phyloP scores from a whole-genome alignment of 768 basidiomycete species.

The Podaxis sp. region DNA sequence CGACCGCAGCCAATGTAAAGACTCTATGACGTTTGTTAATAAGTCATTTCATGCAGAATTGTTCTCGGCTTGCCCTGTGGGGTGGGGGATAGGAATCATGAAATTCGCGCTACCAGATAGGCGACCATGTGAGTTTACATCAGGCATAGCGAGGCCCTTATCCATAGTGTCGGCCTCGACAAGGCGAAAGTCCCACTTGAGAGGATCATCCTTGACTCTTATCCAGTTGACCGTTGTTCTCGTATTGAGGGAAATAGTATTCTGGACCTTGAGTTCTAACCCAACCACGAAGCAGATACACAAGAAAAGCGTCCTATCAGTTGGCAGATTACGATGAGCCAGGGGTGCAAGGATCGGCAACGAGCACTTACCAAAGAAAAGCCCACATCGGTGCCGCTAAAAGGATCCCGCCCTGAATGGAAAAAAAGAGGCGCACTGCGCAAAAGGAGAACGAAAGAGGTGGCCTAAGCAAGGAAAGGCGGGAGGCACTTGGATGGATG shows the following conservation, averaged over 20 bases:
- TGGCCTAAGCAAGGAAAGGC: not conserved
- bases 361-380: not conserved
- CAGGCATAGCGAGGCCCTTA: not conserved
- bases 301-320: not conserved
- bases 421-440: not conserved
- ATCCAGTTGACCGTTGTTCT: not conserved
- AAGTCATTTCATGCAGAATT: not conserved
- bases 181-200: not conserved
- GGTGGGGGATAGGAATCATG: not conserved
- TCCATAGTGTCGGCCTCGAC: not conserved
- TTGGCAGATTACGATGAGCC: not conserved
- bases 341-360: not conserved
- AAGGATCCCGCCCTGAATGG: too few species aligned
- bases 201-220: not conserved
- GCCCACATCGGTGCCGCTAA: not conserved
- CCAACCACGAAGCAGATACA: not conserved
- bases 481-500: not conserved
- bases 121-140: not conserved
- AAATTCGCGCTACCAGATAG: not conserved
- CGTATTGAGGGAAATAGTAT: not conserved
- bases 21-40: not conserved
- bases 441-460: not conserved
- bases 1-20: not conserved
- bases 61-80: not conserved
- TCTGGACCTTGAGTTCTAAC: not conserved